These are phyloP conservation scores for Clitoria ternatea DNA, from an alignment of 306 rosid genomes.

Conservation along the genomic window DNA sequence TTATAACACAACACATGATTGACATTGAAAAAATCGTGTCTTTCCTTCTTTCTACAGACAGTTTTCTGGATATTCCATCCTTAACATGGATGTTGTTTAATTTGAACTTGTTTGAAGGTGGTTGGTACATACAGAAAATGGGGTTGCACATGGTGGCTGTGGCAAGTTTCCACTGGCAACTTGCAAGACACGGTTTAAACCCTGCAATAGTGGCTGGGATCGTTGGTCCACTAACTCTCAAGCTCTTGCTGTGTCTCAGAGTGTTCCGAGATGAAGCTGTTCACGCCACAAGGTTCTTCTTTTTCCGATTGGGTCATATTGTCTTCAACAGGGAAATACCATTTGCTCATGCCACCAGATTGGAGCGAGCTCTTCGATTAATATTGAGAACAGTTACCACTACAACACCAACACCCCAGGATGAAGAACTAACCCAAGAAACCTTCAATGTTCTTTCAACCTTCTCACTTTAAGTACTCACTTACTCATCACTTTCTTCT, in stretches of 20 bases:
- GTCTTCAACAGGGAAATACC: slow-evolving; percentile 1
- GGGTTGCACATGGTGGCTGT: slow-evolving; percentile 21
- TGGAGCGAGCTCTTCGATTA: slow-evolving; percentile 37
- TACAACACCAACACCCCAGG: neutral
- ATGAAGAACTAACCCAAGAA: neutral
- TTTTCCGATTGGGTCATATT: slow-evolving; percentile 43
- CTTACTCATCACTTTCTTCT: no score
- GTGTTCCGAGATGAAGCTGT: slow-evolving; percentile 20
- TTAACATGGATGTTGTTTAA: no score
- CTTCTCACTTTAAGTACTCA: slow-evolving; percentile 12
- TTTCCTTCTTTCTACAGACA: no score
- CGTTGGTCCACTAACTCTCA: slow-evolving; percentile 32
- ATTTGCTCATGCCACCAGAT: neutral
- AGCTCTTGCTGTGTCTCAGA: slow-evolving; percentile 26
- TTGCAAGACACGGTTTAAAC: slow-evolving; percentile 6
- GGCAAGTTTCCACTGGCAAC: slow-evolving; percentile 17
- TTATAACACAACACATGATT: no score
- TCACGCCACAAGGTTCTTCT: slow-evolving; percentile 36
- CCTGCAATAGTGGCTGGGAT: slow-evolving; percentile 25
- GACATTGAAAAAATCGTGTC: no score
- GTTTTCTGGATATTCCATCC: no score
- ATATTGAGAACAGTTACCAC: neutral
- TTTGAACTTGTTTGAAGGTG: neutral
- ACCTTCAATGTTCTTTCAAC: slow-evolving; percentile 34
- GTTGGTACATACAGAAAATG: neutral